Percentiles rank a stretch among this genome's conserved stretches.
Conservation (phyloP, 2,329 filamentous ascomycete species). For the Penicillium sp. region DNA sequence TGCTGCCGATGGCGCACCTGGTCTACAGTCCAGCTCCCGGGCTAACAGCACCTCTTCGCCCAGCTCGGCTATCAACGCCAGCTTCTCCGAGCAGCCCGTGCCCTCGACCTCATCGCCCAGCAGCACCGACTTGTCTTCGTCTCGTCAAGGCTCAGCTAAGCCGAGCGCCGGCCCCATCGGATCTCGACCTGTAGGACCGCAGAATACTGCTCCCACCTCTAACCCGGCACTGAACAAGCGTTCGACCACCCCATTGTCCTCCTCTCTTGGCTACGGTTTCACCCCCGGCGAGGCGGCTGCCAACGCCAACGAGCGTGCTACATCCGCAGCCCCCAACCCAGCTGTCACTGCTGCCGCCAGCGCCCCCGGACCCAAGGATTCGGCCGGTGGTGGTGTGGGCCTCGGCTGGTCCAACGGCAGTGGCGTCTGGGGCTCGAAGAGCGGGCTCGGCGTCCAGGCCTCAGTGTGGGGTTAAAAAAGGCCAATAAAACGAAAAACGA, state of each 20-base stretch:
- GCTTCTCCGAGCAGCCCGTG: conserved; percentile 64
- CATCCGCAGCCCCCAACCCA: conserved; percentile 62
- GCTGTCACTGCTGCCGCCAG: conserved; percentile 45
- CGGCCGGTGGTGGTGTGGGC: conserved; percentile 44
- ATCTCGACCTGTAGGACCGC: conserved; percentile 71
- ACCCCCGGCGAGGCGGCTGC: conserved; percentile 52
- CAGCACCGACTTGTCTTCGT: conserved; percentile 69
- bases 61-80: conserved; percentile 40
- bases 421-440: conserved; percentile 82
- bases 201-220: conserved; percentile 45
- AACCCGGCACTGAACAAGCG: conserved; percentile 72
- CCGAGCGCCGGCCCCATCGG: conserved; percentile 67
- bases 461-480: conserved; percentile 82
- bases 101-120: conserved; percentile 85
- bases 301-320: conserved; percentile 51
- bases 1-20: conserved; percentile 37
- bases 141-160: conserved; percentile 59
- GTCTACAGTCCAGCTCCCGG: conserved; percentile 61
- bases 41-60: conserved; percentile 86
- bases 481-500: not conserved
- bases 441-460: conserved; percentile 79
- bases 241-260: conserved; percentile 86
- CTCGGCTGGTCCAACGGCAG: conserved; percentile 77
- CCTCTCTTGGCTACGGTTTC: conserved; percentile 77
- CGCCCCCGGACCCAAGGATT: conserved; percentile 36